Base-by-base conservation (phyloP, 2,329 filamentous ascomycete species). In the Phyllosticta paracitricarpa region DNA sequence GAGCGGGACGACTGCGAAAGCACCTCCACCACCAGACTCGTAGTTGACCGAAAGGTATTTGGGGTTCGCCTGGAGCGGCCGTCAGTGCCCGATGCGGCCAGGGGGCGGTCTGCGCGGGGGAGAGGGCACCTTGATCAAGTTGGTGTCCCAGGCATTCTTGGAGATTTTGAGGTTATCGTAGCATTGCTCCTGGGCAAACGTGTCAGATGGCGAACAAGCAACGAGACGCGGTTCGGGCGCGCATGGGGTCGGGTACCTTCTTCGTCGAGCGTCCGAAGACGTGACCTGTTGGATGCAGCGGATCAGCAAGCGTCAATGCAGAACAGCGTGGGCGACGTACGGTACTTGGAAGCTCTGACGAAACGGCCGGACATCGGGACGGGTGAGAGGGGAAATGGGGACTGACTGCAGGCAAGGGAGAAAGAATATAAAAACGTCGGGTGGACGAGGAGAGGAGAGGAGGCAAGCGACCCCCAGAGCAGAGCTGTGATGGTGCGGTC, bases 141-240 rank as follows among this genome's bases (percentile, higher is more conserved):
- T 99, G 71, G 92, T 97, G 77, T 99, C 94, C 94, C 94, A 99
- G 61, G 94, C 94, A 86, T 99, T 99, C 77, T 89, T 90, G 72
- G 91, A 97, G 77, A 99, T 91, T 74, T 91, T 90, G 68, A 99
- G 81, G 77, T 97, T 97, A 77, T 99, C 94, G 79, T 97, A 99
- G 82, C 92, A 97, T 83, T 90, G 89, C 76, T 99, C 94, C 84
- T 86, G 63, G 7, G 1, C 8, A 0, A 30, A 26, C 35, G 12
- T 14, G 9, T 59, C 51, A 72, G 57, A 69, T 24, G 28, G 66
- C 64, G 57, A 1, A 48, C 40, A 7, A 19, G 12, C 14, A n/a
- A 2, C 6, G 14, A 17, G 40, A 5, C 19, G 52, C 28, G 33
- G 17, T 33, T 22, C 8, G 40, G 2, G 25, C 22, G 53, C 10